A percentile compares a stretch with the other conserved stretches of the same genome.
Evolutionary conservation across 306 rosid species (phyloP).

Genomic region (Pterocarpus santalinus): DNA sequence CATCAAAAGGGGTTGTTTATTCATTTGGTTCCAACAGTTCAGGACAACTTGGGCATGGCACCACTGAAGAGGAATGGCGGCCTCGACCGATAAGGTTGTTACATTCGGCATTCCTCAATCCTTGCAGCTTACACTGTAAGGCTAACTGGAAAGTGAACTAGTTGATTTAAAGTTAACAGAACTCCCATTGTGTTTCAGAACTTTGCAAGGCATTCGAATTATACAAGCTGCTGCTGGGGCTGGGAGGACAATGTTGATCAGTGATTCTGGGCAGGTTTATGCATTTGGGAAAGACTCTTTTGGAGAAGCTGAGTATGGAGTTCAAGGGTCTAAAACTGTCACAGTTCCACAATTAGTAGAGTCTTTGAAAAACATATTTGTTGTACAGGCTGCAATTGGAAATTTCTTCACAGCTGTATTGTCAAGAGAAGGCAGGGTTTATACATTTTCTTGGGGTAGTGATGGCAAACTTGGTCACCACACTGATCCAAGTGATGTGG

Average conservation of each 20-base stretch:
- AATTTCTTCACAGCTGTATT: slow-evolving; percentile 91
- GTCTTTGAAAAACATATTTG: slow-evolving; percentile 81
- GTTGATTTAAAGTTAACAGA: slow-evolving; percentile 60
- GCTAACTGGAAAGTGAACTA: slow-evolving; percentile 50
- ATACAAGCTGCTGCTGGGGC: slow-evolving; percentile 92
- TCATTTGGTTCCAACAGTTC: slow-evolving; percentile 89
- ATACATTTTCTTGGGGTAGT: slow-evolving; percentile 92
- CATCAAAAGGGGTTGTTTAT: slow-evolving; percentile 82
- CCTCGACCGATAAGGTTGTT: slow-evolving; percentile 88
- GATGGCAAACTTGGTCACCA: slow-evolving; percentile 88
- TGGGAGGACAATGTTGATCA: slow-evolving; percentile 93
- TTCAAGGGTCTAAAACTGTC: slow-evolving; percentile 65
- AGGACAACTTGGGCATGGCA: slow-evolving; percentile 97
- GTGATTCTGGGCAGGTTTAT: slow-evolving; percentile 86
- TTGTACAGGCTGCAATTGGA: slow-evolving; percentile 98
- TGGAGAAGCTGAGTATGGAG: slow-evolving; percentile 83
- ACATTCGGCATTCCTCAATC: slow-evolving; percentile 38
- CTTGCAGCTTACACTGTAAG: slow-evolving; percentile 39
- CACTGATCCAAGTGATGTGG: slow-evolving; percentile 77
- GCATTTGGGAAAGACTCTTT: slow-evolving; percentile 91
- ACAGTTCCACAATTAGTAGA: slow-evolving; percentile 78
- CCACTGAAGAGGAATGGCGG: slow-evolving; percentile 75
- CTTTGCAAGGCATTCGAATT: slow-evolving; percentile 84
- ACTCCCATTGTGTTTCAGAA: slow-evolving; percentile 76
- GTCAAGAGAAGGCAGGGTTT: slow-evolving; percentile 94